A percentile compares a stretch with the other conserved stretches of the same genome.
phyloP scores from a whole-genome alignment of 2,329 filamentous ascomycete genomes.

The Aspergillus hortae region DNA sequence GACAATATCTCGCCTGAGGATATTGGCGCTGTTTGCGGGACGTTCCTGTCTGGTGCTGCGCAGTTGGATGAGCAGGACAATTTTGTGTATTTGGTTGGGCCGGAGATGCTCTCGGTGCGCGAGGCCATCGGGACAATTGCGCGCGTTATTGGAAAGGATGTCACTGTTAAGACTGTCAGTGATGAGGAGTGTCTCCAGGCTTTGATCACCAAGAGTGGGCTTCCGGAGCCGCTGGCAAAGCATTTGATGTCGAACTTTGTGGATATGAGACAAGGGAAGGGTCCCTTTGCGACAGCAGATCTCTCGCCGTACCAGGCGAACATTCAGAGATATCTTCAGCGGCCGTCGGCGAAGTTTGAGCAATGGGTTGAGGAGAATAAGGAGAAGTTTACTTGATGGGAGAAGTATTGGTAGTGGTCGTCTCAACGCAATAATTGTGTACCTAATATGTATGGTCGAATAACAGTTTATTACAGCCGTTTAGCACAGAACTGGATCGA shows the following conservation, averaged over 20 bases:
- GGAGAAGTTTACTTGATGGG: constrained; percentile 15
- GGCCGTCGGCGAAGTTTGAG: constrained; percentile 25
- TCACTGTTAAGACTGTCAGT: constrained; percentile 1
- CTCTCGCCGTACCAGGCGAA: constrained; percentile 23
- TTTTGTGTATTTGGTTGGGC: constrained; percentile 13
- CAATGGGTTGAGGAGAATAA: constrained; percentile 35
- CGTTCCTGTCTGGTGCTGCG: constrained; percentile 28
- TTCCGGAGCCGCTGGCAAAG: background rate
- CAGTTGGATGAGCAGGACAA: constrained; percentile 26
- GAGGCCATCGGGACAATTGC: constrained; percentile 10
- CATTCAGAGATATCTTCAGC: constrained; percentile 31
- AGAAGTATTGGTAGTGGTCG: no score
- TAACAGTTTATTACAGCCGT: no score
- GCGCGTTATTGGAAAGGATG: background rate
- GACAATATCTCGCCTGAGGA: constrained; percentile 45
- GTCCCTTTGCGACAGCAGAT: background rate
- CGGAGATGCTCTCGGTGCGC: constrained; percentile 3
- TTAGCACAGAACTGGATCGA: no score
- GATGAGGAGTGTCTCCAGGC: background rate
- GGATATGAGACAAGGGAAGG: background rate
- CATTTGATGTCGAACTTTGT: background rate
- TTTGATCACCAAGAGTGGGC: background rate
- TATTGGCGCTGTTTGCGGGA: constrained; percentile 45
- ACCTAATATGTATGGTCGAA: no score
- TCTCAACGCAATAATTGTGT: no score